A percentile compares a stretch with the other conserved stretches of the same genome.
These are phyloP conservation scores for Thelonectria discophora DNA, from an alignment of 2,329 filamentous ascomycete species.

Conservation along the genomic window DNA sequence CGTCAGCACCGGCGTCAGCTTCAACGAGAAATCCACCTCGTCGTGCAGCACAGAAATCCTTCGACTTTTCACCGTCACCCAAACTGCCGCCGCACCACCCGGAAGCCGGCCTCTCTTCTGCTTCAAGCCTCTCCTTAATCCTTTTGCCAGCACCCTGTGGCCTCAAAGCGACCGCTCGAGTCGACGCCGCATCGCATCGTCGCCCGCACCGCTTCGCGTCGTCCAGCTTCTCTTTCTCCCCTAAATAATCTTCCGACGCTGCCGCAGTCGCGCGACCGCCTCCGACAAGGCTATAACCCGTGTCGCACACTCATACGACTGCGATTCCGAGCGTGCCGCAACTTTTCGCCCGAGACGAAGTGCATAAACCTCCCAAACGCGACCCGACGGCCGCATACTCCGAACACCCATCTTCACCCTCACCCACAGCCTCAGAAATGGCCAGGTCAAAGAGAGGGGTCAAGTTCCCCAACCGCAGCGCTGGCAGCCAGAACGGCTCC, in stretches of 20 bases:
- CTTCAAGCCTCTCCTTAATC: constrained; percentile 11
- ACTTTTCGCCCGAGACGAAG: neutral
- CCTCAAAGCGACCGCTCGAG: neutral
- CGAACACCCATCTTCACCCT: constrained; percentile 5
- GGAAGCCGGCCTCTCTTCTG: neutral
- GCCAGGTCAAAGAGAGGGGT: constrained; percentile 59
- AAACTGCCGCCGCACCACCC: constrained; percentile 26
- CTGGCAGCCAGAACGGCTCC: constrained; percentile 42
- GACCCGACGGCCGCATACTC: neutral
- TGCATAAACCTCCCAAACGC: neutral
- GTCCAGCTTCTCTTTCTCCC: neutral
- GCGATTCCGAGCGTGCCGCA: neutral
- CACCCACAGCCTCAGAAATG: constrained; percentile 40
- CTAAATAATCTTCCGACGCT: constrained; percentile 20
- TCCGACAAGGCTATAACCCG: constrained; percentile 1
- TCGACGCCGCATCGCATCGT: neutral
- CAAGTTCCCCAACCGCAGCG: constrained; percentile 61
- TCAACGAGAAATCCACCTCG: constrained; percentile 27
- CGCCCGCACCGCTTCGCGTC: constrained; percentile 1
- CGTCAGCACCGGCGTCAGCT: constrained; percentile 34
- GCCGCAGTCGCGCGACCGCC: constrained; percentile 21
- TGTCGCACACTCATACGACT: constrained; percentile 4
- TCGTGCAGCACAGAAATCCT: constrained; percentile 16
- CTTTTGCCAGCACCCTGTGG: neutral
- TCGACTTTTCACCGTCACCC: constrained; percentile 38